These are phyloP conservation scores for Daldinia sp. DNA, from an alignment of 2,329 filamentous ascomycete species.

Conservation along the genomic window DNA sequence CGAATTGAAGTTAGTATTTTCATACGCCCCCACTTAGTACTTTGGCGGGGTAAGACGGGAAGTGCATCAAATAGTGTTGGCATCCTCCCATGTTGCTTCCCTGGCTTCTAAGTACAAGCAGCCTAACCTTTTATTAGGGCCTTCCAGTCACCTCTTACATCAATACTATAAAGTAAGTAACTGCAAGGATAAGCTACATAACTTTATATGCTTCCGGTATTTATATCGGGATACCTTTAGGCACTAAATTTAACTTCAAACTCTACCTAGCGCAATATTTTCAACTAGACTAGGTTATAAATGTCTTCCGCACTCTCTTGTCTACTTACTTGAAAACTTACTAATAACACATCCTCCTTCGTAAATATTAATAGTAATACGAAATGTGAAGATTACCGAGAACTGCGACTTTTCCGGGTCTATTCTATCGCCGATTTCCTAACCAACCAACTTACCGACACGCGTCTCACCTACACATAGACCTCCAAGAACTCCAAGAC, in stretches of 20 bases:
- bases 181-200: too few species aligned
- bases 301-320: neutral
- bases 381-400: neutral
- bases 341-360: neutral
- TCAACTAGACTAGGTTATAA: too few species aligned
- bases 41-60: neutral
- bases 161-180: neutral
- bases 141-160: neutral
- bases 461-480: conserved; percentile 2
- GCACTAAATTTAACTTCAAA: neutral
- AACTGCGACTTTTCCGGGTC: conserved; percentile 14
- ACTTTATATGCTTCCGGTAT: neutral
- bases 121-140: too few species aligned
- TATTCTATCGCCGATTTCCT: conserved; percentile 33
- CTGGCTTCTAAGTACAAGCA: too few species aligned
- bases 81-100: too few species aligned
- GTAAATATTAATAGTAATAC: conserved; percentile 12
- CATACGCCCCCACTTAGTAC: neutral
- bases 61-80: too few species aligned
- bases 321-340: too few species aligned
- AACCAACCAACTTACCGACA: neutral
- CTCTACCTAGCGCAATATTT: neutral
- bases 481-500: neutral
- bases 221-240: neutral
- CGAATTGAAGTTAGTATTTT: neutral